These are phyloP conservation scores for Wilcoxina mikolae DNA, from an alignment of 495 filamentous ascomycete species.

Conservation along the genomic window DNA sequence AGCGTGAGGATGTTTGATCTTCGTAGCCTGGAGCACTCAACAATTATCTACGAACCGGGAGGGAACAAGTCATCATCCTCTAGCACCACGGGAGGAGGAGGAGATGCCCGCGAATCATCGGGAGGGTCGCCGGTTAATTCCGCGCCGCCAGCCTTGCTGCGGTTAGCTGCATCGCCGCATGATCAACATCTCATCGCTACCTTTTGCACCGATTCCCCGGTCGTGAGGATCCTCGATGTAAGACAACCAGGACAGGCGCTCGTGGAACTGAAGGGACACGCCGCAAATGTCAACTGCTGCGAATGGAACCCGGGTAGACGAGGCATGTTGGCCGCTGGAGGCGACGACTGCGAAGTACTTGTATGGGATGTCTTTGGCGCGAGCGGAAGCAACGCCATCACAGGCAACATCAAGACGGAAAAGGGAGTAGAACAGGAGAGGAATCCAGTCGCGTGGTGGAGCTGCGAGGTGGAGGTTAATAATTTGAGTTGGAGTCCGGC, in stretches of 20 bases:
- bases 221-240: slow-evolving; percentile 91
- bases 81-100: not conserved
- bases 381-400: slow-evolving; percentile 38
- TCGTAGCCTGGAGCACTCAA: slow-evolving; percentile 89
- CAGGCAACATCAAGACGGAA: slow-evolving; percentile 35
- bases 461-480: slow-evolving; percentile 89
- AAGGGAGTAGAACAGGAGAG: slow-evolving; percentile 42
- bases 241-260: slow-evolving; percentile 92
- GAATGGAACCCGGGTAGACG: slow-evolving; percentile 86
- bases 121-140: not conserved
- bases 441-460: slow-evolving; percentile 71
- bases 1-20: slow-evolving; percentile 99
- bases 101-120: not conserved
- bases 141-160: slow-evolving; percentile 4
- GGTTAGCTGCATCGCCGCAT: slow-evolving; percentile 62
- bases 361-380: slow-evolving; percentile 85
- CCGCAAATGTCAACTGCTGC: slow-evolving; percentile 70
- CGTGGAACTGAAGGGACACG: slow-evolving; percentile 85
- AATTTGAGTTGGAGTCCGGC: slow-evolving; percentile 92
- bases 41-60: slow-evolving; percentile 96
- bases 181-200: slow-evolving; percentile 92
- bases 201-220: slow-evolving; percentile 81
- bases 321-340: slow-evolving; percentile 81
- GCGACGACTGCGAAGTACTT: slow-evolving; percentile 77
- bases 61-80: slow-evolving; percentile 23